Evolutionary conservation across 2,329 filamentous ascomycete genomes (phyloP).

Genomic region (Aspergillus tamarii): DNA sequence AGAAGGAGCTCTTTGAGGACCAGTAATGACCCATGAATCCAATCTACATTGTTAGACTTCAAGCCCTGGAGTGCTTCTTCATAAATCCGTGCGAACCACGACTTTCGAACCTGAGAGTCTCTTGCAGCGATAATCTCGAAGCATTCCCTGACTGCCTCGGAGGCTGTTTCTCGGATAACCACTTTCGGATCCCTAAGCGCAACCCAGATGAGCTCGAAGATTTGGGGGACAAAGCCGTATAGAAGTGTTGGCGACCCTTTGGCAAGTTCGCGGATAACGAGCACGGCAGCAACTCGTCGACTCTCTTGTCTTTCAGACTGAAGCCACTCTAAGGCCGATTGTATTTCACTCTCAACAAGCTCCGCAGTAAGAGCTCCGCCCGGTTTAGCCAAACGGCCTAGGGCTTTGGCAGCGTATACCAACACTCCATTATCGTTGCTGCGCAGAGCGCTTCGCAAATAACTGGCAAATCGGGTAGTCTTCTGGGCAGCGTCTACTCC

Average conservation of each 20-base stretch:
- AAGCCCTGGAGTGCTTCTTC: slow-evolving; percentile 81
- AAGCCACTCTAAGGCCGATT: slow-evolving; percentile 94
- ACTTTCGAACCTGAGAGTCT: slow-evolving; percentile 82
- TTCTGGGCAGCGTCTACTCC: slow-evolving; percentile 91
- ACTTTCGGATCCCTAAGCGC: slow-evolving; percentile 87
- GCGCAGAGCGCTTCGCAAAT: slow-evolving; percentile 82
- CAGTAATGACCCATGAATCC: slow-evolving; percentile 89
- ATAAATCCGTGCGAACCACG: slow-evolving; percentile 90
- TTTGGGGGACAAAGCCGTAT: slow-evolving; percentile 91
- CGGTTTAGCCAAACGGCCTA: slow-evolving; percentile 88
- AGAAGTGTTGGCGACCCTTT: slow-evolving; percentile 93
- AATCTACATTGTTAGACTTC: slow-evolving; percentile 78
- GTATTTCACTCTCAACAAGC: slow-evolving; percentile 94
- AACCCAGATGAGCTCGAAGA: slow-evolving; percentile 96
- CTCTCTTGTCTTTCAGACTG: slow-evolving; percentile 94
- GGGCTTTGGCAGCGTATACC: slow-evolving; percentile 82
- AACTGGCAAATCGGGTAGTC: slow-evolving; percentile 90
- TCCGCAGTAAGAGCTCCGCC: slow-evolving; percentile 94
- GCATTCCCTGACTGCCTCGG: slow-evolving; percentile 90
- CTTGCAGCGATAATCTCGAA: slow-evolving; percentile 94
- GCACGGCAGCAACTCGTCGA: slow-evolving; percentile 86
- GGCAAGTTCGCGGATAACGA: slow-evolving; percentile 87
- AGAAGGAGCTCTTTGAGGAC: slow-evolving; percentile 90
- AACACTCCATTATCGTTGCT: slow-evolving; percentile 91
- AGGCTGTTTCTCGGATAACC: slow-evolving; percentile 87